Conservation (phyloP, 805 yeast genomes). For the Yamadazyma philogaea region DNA sequence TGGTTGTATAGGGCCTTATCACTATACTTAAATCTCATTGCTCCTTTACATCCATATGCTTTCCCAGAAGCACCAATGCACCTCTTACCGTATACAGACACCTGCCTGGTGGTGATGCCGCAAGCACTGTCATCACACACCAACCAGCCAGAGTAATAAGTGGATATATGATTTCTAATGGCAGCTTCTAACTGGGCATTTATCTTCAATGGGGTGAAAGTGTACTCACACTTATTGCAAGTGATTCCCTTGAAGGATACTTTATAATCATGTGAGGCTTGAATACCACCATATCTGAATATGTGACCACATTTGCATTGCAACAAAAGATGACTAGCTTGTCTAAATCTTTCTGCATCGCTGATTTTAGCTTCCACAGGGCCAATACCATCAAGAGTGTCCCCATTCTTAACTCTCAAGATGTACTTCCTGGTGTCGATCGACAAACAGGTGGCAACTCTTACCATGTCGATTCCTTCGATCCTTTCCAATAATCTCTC, state of each 20-base stretch:
- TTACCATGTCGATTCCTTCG: conserved; percentile 79
- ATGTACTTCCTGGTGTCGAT: conserved; percentile 67
- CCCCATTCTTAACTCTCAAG: conserved; percentile 40
- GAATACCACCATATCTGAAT: conserved; percentile 75
- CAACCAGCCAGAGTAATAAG: conserved; percentile 85
- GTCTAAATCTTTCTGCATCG: conserved; percentile 79
- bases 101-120: conserved; percentile 73
- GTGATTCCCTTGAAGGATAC: conserved; percentile 67
- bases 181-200: conserved; percentile 73
- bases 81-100: conserved; percentile 84
- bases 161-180: conserved; percentile 64
- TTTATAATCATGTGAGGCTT: conserved; percentile 56
- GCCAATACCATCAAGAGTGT: conserved; percentile 38
- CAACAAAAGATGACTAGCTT: conserved; percentile 52
- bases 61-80: conserved; percentile 68
- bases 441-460: conserved; percentile 76
- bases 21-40: conserved; percentile 70
- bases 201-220: conserved; percentile 51
- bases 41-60: conserved; percentile 70
- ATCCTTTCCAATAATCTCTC: conserved; percentile 82
- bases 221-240: conserved; percentile 59
- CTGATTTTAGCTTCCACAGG: conserved; percentile 80
- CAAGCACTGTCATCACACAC: conserved; percentile 84
- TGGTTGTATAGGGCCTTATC: conserved; percentile 86
- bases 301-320: conserved; percentile 59